Base-by-base conservation (phyloP, 805 yeast genomes). In the Wickerhamiella sorbophila region DNA sequence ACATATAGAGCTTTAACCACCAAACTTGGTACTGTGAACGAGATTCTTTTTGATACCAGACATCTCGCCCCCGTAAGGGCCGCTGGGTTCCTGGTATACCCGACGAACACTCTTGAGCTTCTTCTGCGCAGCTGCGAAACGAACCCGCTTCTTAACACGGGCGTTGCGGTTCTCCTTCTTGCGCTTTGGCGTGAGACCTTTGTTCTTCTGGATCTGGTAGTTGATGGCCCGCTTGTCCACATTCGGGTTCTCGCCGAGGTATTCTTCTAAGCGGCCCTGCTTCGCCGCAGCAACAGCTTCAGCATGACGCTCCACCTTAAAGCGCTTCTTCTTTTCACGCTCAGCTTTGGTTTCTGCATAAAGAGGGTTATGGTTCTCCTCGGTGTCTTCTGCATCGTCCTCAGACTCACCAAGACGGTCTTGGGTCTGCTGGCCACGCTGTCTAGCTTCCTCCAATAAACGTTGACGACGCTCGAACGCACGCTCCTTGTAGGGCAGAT, bases 81-180 rank as follows among this genome's bases (percentile, higher is more conserved):
- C 81, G 47, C 74, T 67, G 40, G 74, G 83, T 16, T 69, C 67
- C 52, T 78, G 72, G 69, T 79, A 86, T n/a, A 86, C 95, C 42
- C 83, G 84, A 61, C 95, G 79, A 49, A 83, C 80, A 41, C 94
- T 81, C 57, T 78, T 77, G 62, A 91, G 79, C 62, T 85, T 85
- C 84, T 85, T 88, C 67, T 85, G 77, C 22, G 98, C 98, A 60
- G 74, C 71, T 49, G 85, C 97, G 67, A 82, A 91, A 75, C 84
- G 84, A 77, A 78, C 83, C 71, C 98, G 81, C 93, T 88, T 91
- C 72, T 91, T 91, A 55, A 91, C 97, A 66, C 98, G 79, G 34
- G 97, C 75, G 61, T 91, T 91, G 64, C 96, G 75, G 69, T 82
- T 77, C 50, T 84, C 95, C 71, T 91, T 91, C 69, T 83, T 81